Evolutionary conservation across 148 eudicot species (phyloP), one percentile per base, ranked within the genome.

Genomic region (Camellia japonica): DNA sequence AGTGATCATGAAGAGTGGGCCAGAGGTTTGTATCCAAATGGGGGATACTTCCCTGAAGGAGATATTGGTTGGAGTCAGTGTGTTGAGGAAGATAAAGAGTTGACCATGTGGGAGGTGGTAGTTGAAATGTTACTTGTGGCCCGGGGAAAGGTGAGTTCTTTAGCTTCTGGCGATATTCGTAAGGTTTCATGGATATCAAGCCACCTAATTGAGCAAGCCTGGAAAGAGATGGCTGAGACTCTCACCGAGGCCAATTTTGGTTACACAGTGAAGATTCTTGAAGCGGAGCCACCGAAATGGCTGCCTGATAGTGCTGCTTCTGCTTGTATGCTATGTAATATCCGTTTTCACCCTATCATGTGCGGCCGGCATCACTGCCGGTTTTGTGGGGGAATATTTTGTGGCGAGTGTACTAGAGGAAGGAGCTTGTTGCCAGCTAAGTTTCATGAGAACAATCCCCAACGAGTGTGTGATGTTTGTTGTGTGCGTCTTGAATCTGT

Each of bases 31-130:
- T 81, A 83, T 79, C 83, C 86, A 68, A 84, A 80, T 77, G 91
- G 91, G 14, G 90, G 91, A 12, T 84, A 81, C 76, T 79, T 80
- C 64, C 89, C 86, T 60, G 86, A 89, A 61, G 86, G 55, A 49
- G 87, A 85, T 68, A 54, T 73, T 58, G 85, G 83, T 56, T 87
- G 91, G 90, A 59, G 63, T 38, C 81, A 81, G 70, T 81, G 16
- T 23, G 56, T 58, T 75, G 89, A 75, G 38, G 86, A 84, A 78
- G 90, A 91, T 9, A 89, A 85, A 78, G 90, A 89, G 60, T 58
- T 91, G 81, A 89, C 94, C 71, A 89, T 91, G 92, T 91, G 94
- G 94, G 92, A 91, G 80, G 90, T 91, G 76, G 92, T 87, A 38
- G 75, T 87, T 64, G 92, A 91, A 66, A 85, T 89, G 87, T 60